phyloP scores from a whole-genome alignment of 1,139 yeast genomes.

The Lodderomyces parapsilosis region DNA sequence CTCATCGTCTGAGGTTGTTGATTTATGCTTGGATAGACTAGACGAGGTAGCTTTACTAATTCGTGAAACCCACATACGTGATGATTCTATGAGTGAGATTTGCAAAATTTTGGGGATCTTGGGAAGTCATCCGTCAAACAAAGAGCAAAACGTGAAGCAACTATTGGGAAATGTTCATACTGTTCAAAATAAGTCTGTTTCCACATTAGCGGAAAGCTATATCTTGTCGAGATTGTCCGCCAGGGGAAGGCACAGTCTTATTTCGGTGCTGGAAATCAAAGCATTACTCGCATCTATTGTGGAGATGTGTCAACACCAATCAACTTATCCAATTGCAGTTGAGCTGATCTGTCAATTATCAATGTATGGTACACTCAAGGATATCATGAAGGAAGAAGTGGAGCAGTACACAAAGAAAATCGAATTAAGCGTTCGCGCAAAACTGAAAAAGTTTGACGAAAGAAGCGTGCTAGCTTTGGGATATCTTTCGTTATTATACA shows the following conservation, averaged over 20 bases:
- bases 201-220: constrained; percentile 15
- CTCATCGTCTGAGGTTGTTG: constrained; percentile 30
- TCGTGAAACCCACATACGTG: constrained; percentile 20
- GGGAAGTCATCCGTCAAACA: constrained; percentile 41
- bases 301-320: constrained; percentile 19
- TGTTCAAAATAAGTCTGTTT: constrained; percentile 28
- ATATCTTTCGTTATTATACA: constrained; percentile 41
- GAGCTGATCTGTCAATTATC: constrained; percentile 56
- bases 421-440: constrained; percentile 24
- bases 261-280: constrained; percentile 14
- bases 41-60: constrained; percentile 21
- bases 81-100: constrained; percentile 37
- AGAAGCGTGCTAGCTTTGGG: constrained; percentile 57
- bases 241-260: constrained; percentile 37
- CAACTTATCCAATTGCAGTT: constrained; percentile 30
- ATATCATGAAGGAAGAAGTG: too few relatives aligned
- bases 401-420: constrained; percentile 17
- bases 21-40: constrained; percentile 19
- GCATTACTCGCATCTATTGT: constrained; percentile 14
- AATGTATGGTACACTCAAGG: constrained; percentile 52
- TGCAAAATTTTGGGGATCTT: constrained; percentile 57
- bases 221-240: constrained; percentile 12
- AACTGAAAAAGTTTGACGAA: constrained; percentile 61
- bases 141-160: constrained; percentile 9
- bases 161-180: constrained; percentile 16